Evolutionary conservation across 768 basidiomycete species (phyloP), one percentile per base, ranked within the genome.

Genomic region (Inosperma sp.): DNA sequence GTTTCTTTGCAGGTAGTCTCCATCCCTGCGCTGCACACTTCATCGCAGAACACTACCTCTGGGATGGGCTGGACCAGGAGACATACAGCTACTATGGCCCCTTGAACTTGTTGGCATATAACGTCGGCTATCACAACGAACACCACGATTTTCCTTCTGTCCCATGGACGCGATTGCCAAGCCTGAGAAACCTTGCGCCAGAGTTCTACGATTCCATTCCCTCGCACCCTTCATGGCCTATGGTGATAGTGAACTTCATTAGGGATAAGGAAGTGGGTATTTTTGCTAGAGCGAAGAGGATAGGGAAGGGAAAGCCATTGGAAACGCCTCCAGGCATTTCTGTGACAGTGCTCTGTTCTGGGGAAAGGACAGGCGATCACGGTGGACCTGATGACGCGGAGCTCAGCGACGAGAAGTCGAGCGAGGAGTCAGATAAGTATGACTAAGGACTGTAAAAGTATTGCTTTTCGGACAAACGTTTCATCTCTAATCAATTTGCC

Each of bases 71-170:
- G 51, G 78, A 83, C 27, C 94, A 98, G 65, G 96, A 98, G 72
- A 98, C 96, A 0, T 98, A 91, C 68, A 92, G 88, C 54, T 99
- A 98, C 67, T 99, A 99, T 59, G 96, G 96, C 0, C 80, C 81
- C 51, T 73, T 97, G 49, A 99, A 99, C 67, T 54, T 84, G 12
- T 69, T 98, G 17, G 91, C 93, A 12, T 99, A 97, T 68, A 99
- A 99, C 57, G 95, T 97, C 58, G 96, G 96, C 31, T 98, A 97
- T 65, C 96, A 99, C 67, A 97, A 99, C 68, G 96, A 98, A 62
- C 96, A 99, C 68, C 96, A 99, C 69, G 96, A 99, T 70, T 98
- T 99, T 69, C 94, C 96, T 7, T 93, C 93, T 10, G 70, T 99
- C 1, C 80, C 96, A 1, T 99, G 96, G 96, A 97, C 94, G 14